These are phyloP conservation scores for Phaeosphaeriaceae sp. DNA, from an alignment of 2,329 filamentous ascomycete genomes.

Conservation along the genomic window DNA sequence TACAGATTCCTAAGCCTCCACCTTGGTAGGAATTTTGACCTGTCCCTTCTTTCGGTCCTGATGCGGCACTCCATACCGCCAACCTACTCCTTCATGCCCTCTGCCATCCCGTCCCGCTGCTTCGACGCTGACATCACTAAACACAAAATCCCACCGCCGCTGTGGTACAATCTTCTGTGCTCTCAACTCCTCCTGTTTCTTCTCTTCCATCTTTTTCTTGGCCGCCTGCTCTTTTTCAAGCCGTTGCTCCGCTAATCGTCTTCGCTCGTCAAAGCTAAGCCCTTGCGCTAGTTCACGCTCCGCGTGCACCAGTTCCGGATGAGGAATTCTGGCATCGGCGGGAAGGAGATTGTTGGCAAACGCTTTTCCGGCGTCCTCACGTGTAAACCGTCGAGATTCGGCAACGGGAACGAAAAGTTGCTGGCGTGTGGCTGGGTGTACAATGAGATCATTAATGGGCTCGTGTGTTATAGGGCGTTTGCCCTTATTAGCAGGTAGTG, in stretches of 20 bases:
- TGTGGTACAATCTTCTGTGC: slow-evolving; percentile 54
- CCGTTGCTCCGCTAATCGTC: slow-evolving; percentile 38
- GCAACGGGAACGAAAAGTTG: slow-evolving; percentile 69
- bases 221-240: slow-evolving; percentile 41
- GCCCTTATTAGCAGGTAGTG: slow-evolving; percentile 30
- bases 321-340: slow-evolving; percentile 68
- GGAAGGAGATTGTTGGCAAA: slow-evolving; percentile 66
- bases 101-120: slow-evolving; percentile 62
- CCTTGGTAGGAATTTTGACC: slow-evolving; percentile 68
- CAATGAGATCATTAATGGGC: slow-evolving; percentile 67
- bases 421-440: slow-evolving; percentile 61
- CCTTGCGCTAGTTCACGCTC: slow-evolving; percentile 47
- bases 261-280: slow-evolving; percentile 42
- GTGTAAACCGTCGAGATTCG: slow-evolving; percentile 69
- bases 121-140: slow-evolving; percentile 64
- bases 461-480: slow-evolving; percentile 59
- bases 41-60: slow-evolving; percentile 68
- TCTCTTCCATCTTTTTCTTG: slow-evolving; percentile 49
- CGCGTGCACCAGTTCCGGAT: slow-evolving; percentile 62
- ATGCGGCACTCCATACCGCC: slow-evolving; percentile 67
- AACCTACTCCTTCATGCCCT: slow-evolving; percentile 60
- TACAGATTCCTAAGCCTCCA: slow-evolving; percentile 52
- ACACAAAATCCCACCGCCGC: slow-evolving; percentile 65
- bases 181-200: slow-evolving; percentile 53
- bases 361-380: slow-evolving; percentile 67